Percentiles rank a stretch among this genome's conserved stretches.
Conservation (phyloP, 305 asterid species). For the Plantago rigida region DNA sequence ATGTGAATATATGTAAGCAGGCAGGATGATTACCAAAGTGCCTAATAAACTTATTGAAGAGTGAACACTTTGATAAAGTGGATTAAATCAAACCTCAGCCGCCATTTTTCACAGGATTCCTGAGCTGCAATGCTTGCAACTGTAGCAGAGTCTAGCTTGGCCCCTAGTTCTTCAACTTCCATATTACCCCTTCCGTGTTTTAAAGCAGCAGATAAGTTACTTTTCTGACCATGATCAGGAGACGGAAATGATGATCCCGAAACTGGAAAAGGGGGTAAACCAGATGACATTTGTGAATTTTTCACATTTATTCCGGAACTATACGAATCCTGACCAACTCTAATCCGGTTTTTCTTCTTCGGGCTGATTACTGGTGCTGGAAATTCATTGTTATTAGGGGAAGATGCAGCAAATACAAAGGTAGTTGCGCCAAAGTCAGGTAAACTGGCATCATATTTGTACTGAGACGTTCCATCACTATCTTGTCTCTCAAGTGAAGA, state of each 20-base stretch:
- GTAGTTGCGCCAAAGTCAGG: constrained; percentile 41
- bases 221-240: constrained; percentile 39
- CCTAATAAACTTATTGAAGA: too few relatives aligned
- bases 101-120: constrained; percentile 95
- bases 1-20: constrained; percentile 4
- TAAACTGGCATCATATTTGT: constrained; percentile 33
- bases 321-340: constrained; percentile 40
- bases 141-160: constrained; percentile 37
- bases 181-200: constrained; percentile 34
- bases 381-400: constrained; percentile 44
- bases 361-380: constrained; percentile 37
- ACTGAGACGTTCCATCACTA: constrained; percentile 44
- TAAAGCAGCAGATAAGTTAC: constrained; percentile 31
- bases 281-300: constrained; percentile 38
- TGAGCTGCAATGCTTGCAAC: constrained; percentile 57
- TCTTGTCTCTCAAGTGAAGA: constrained; percentile 47
- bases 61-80: neutral
- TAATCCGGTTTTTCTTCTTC: constrained; percentile 55
- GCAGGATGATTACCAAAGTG: constrained; percentile 16
- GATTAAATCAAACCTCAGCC: constrained; percentile 55
- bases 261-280: constrained; percentile 40
- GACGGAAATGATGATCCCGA: constrained; percentile 44
- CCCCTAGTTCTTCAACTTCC: constrained; percentile 37
- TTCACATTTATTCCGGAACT: constrained; percentile 35
- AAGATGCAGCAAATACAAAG: constrained; percentile 65